These are phyloP conservation scores for Lavandula angustifolia DNA, from an alignment of 257 asterid genomes.

Conservation along the genomic window DNA sequence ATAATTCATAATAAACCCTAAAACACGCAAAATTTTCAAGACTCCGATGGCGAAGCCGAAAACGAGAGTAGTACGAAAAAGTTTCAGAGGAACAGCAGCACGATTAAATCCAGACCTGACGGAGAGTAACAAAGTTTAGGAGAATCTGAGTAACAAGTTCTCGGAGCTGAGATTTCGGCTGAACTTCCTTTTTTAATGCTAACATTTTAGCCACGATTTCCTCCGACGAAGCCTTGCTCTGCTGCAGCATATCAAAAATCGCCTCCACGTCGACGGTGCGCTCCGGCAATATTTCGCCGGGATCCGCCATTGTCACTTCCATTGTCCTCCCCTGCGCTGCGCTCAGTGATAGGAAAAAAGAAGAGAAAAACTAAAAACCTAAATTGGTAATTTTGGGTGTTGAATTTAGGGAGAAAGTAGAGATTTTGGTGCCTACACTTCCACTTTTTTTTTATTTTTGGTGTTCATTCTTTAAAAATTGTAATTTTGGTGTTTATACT, in stretches of 20 bases:
- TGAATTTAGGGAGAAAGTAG: too few species aligned
- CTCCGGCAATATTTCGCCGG: slow-evolving; percentile 91
- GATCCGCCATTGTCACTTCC: slow-evolving; percentile 79
- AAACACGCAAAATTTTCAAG: slow-evolving; percentile 1
- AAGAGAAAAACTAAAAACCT: too few species aligned
- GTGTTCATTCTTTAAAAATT: too few species aligned
- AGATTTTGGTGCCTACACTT: too few species aligned
- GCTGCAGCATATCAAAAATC: slow-evolving; percentile 60
- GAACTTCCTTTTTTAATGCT: slow-evolving; percentile 58
- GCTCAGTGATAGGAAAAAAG: neutral
- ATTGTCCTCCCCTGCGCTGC: slow-evolving; percentile 21
- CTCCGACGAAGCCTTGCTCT: slow-evolving; percentile 70
- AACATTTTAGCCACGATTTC: slow-evolving; percentile 78
- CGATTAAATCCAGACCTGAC: slow-evolving; percentile 56
- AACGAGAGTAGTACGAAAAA: neutral
- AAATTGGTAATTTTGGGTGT: too few species aligned
- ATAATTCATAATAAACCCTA: slow-evolving; percentile 32
- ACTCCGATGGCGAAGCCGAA: neutral
- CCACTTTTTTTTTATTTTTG: too few species aligned
- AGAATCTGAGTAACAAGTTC: slow-evolving; percentile 78
- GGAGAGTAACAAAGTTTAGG: slow-evolving; percentile 81
- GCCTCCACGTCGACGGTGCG: slow-evolving; percentile 72
- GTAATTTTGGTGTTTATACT: too few species aligned
- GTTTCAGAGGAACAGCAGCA: slow-evolving; percentile 7
- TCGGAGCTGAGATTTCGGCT: slow-evolving; percentile 62